A percentile compares a stretch with the other conserved stretches of the same genome.
Evolutionary conservation across 305 asterid species (phyloP).

Genomic region (Fraxinus paxiana): DNA sequence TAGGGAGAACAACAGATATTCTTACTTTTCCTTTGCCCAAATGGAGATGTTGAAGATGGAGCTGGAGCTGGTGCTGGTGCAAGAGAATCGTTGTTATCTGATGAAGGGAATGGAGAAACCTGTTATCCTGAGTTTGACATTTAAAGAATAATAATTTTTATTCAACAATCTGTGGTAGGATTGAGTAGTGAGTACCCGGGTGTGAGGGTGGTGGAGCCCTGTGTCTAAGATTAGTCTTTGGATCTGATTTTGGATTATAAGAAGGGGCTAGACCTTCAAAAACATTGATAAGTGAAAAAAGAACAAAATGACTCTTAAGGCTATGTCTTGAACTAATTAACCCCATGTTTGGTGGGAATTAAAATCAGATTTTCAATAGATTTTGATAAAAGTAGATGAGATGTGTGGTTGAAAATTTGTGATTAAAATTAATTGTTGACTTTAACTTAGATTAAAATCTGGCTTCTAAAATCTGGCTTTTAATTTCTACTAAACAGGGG

Average conservation of each 20-base stretch:
- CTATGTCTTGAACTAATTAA: background rate
- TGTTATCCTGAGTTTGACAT: slow-evolving; percentile 29
- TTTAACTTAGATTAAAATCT: background rate
- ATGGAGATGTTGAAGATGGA: slow-evolving; percentile 40
- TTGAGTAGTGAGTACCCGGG: slow-evolving; percentile 26
- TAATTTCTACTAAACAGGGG: background rate
- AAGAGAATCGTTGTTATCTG: slow-evolving; percentile 35
- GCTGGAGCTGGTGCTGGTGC: slow-evolving; percentile 41
- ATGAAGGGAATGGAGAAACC: slow-evolving; percentile 36
- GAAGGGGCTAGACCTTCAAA: slow-evolving; percentile 30
- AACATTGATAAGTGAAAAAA: slow-evolving; percentile 15
- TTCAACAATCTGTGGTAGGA: background rate
- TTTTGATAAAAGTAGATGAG: background rate
- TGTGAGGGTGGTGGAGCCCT: slow-evolving; percentile 35
- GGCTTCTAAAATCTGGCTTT: no score
- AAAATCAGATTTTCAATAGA: no score
- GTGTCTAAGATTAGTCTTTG: slow-evolving; percentile 28
- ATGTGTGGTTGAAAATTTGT: background rate
- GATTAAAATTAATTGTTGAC: background rate
- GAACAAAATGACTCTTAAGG: background rate
- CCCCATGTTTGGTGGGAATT: background rate
- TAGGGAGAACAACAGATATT: slow-evolving; percentile 17
- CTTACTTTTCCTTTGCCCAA: slow-evolving; percentile 45
- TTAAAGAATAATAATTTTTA: slow-evolving; percentile 16
- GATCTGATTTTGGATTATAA: slow-evolving; percentile 28